phyloP scores from a whole-genome alignment of 176 grass and related monocot genomes.

The Oryza nivara region DNA sequence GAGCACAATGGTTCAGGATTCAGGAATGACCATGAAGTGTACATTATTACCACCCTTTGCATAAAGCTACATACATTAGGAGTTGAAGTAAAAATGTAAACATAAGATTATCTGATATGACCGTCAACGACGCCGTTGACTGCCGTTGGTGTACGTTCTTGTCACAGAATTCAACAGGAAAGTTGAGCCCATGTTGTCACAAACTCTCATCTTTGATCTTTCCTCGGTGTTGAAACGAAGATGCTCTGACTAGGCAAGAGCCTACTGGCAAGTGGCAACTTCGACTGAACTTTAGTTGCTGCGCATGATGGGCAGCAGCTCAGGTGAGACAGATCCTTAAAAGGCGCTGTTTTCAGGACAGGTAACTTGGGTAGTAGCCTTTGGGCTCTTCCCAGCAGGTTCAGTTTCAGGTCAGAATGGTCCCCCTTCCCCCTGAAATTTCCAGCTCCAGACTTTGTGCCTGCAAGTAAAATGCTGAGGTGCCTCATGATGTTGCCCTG shows the following conservation, averaged over 20 bases:
- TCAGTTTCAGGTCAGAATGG: conserved; percentile 27
- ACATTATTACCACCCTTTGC: not conserved
- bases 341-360: not conserved
- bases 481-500: not conserved
- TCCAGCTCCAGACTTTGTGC: conserved; percentile 25
- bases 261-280: not conserved
- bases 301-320: not conserved
- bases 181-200: not conserved
- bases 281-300: not conserved
- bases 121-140: conserved; percentile 9
- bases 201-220: not conserved
- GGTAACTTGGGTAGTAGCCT: not conserved
- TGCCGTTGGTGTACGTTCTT: not conserved
- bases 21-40: conserved; percentile 4
- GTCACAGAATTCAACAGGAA: not conserved
- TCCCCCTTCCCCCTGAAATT: conserved; percentile 21
- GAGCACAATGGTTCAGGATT: conserved; percentile 1
- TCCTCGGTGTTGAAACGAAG: not conserved
- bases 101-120: not conserved
- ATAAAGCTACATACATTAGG: not conserved
- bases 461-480: conserved; percentile 28
- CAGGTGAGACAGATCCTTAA: not conserved
- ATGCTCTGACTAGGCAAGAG: not conserved
- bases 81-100: not conserved
- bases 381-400: not conserved